Evolutionary conservation across 1,139 yeast genomes (phyloP).

Genomic region (Sugiyamaella japonica): DNA sequence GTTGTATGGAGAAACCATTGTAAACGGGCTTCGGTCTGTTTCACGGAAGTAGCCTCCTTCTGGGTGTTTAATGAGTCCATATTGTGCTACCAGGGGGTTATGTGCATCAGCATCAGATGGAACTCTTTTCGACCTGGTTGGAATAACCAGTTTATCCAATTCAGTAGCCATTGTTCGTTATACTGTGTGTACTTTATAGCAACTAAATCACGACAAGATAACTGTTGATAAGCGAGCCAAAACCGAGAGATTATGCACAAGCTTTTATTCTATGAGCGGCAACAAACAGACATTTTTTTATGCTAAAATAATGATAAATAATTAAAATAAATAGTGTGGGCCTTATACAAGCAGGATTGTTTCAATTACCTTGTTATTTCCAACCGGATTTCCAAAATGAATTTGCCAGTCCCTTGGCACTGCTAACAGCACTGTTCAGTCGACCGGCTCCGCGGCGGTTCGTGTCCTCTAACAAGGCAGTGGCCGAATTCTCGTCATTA

Average conservation of each 20-base stretch:
- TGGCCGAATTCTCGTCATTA: conserved; percentile 16
- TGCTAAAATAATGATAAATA: conserved; percentile 14
- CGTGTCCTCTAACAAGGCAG: conserved; percentile 9
- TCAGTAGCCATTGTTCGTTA: not conserved
- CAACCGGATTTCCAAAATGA: conserved; percentile 27
- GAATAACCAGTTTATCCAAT: not conserved
- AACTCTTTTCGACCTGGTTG: not conserved
- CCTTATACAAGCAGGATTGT: not conserved
- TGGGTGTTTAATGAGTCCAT: conserved; percentile 38
- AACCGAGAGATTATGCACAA: too few relatives aligned
- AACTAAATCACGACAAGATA: too few relatives aligned
- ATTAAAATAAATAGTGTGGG: conserved; percentile 18
- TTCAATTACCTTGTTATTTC: conserved; percentile 18
- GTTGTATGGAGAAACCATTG: conserved; percentile 42
- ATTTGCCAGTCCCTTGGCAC: conserved; percentile 28
- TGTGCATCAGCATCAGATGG: not conserved
- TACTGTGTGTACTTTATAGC: too few relatives aligned
- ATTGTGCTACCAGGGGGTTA: conserved; percentile 1
- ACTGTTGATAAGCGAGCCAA: too few relatives aligned
- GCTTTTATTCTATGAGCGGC: too few relatives aligned
- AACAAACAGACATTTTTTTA: conserved; percentile 11
- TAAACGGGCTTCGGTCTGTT: conserved; percentile 49
- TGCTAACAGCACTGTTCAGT: conserved; percentile 26
- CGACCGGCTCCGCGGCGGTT: conserved; percentile 10
- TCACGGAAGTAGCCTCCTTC: conserved; percentile 55